Base-by-base conservation (phyloP, 345 rosid genomes). In the Xanthoceras sorbifolium region DNA sequence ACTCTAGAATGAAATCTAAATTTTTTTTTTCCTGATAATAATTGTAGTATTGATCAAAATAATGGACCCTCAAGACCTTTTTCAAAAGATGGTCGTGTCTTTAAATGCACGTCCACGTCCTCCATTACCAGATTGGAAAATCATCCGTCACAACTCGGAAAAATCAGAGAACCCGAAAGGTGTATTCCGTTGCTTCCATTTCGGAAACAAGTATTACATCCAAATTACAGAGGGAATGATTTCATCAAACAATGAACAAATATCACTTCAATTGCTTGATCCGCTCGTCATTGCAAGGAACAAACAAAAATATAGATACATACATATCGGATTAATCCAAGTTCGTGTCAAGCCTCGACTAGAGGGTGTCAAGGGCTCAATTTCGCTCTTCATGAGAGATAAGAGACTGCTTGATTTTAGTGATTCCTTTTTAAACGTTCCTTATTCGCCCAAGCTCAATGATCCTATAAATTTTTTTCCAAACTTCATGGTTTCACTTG, bases 271-370 rank as follows among this genome's bases (percentile, higher is more conserved):
- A 34, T 65, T 65, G 42, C n/a, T 65, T 9, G 69, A 65, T 34
- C 69, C 22, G 18, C 42, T 15, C 9, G 46, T 23, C 5, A 20
- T 65, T 6, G 1, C 25, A 64, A 65, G 1, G n/a, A 22, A 65
- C 22, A 18, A 32, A 36, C 25, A 34, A 36, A 65, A 32, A 11
- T 65, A 65, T 9, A 9, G 3, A 18, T 36, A 65, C n/a, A 1
- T 65, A 10, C 69, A 65, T n/a, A 8, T 65, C 20, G 69, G 69
- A 34, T 36, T 65, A 20, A 17, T 65, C 48, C 69, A 65, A 22
- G 69, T 34, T 34, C 11, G 9, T n/a, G 5, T 65, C 28, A 9
- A 0, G 1, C 44, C 46, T 34, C n/a, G n/a, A n/a, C 46, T 32
- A 8, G 5, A 1, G n/a, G 68, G 26, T 7, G 14, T 64, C 26